These are phyloP conservation scores for Talaromyces funiculosus DNA, from an alignment of 2,329 filamentous ascomycete species.

Conservation along the genomic window DNA sequence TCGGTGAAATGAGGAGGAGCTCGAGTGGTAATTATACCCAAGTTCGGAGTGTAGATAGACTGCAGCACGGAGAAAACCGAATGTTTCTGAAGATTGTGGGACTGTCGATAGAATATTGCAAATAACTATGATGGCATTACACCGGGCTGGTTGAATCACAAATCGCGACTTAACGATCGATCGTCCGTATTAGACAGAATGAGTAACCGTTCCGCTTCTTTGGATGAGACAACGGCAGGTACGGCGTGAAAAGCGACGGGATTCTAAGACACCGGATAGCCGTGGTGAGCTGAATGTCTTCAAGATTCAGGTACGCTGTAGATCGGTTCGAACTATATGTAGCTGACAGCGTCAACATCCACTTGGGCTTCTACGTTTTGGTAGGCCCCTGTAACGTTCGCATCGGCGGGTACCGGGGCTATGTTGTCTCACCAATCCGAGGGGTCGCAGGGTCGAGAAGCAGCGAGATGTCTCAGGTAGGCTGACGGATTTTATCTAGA, in stretches of 20 bases:
- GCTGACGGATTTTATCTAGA: not conserved
- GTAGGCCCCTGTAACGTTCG: conserved; percentile 9
- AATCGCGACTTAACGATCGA: not conserved
- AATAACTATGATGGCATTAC: not conserved
- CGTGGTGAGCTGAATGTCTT: not conserved
- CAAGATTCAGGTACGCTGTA: not conserved
- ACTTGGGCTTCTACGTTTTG: not conserved
- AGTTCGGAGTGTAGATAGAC: not conserved
- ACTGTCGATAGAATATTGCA: not conserved
- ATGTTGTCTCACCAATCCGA: conserved; percentile 11
- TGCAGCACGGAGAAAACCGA: not conserved
- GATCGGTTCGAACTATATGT: not conserved
- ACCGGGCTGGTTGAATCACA: not conserved
- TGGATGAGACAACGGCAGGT: conserved; percentile 5
- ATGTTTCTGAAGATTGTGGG: not conserved
- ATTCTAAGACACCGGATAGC: not conserved
- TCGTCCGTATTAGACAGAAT: not conserved
- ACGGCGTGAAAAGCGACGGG: not conserved
- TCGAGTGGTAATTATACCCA: not conserved
- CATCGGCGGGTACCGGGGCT: conserved; percentile 8
- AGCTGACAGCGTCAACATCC: not conserved
- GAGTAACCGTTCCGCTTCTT: not conserved
- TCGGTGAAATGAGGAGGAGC: not conserved
- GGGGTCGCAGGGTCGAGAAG: conserved; percentile 15
- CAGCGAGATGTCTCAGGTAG: conserved; percentile 22